Evolutionary conservation across 371 early-diverging fungal genomes (phyloP).

Genomic region (Coemansia sp.): DNA sequence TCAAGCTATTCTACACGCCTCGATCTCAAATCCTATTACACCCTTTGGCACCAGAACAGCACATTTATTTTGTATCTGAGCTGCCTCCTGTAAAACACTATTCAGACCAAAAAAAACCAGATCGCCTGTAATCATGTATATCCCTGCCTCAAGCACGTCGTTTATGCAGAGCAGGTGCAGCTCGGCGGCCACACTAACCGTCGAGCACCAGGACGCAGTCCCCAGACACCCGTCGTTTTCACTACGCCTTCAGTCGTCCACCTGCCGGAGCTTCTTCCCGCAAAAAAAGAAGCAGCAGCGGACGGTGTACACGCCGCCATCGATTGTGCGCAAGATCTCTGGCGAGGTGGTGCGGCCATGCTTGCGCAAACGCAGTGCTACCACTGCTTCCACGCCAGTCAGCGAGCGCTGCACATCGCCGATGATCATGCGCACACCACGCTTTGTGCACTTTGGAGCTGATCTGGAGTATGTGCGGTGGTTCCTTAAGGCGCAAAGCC

Average conservation of each 20-base stretch:
- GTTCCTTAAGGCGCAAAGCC: slow-evolving; percentile 51
- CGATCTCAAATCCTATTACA: background rate
- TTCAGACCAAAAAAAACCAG: background rate
- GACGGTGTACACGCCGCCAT: slow-evolving; percentile 17
- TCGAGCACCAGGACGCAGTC: slow-evolving; percentile 1
- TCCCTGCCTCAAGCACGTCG: slow-evolving; percentile 27
- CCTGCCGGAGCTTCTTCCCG: slow-evolving; percentile 1
- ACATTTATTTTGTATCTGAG: background rate
- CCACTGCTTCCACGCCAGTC: background rate
- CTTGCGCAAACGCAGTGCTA: slow-evolving; percentile 34
- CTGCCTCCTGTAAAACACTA: background rate
- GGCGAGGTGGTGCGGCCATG: slow-evolving; percentile 49
- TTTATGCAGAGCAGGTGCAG: slow-evolving; percentile 9
- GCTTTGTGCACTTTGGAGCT: slow-evolving; percentile 61
- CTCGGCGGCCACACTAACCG: background rate
- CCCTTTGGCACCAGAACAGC: background rate
- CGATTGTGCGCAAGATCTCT: slow-evolving; percentile 42
- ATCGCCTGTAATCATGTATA: slow-evolving; percentile 25
- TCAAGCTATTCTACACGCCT: background rate
- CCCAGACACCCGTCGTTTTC: slow-evolving; percentile 17
- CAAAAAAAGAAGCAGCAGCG: slow-evolving; percentile 18
- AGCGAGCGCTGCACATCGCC: background rate
- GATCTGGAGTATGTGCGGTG: slow-evolving; percentile 56
- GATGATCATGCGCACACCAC: slow-evolving; percentile 49
- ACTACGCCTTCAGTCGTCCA: slow-evolving; percentile 23